Conservation (phyloP, 257 asterid species). For the Thymus quinquecostatus region DNA sequence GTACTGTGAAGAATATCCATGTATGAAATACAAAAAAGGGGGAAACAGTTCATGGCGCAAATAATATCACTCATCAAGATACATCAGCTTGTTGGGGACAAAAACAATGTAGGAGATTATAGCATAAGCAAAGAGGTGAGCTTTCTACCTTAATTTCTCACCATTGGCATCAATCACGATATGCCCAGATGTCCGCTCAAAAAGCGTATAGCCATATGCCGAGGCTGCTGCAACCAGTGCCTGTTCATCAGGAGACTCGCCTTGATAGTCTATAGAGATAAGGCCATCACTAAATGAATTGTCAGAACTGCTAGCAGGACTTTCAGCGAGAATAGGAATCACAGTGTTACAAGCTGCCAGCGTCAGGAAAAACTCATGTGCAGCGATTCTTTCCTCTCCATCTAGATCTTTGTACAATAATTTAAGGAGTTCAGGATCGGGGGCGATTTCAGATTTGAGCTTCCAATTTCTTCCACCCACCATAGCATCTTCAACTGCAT, state of each 20-base stretch:
- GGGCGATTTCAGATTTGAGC: conserved; percentile 67
- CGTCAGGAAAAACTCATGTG: conserved; percentile 86
- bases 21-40: conserved; percentile 14
- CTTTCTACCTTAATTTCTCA: conserved; percentile 86
- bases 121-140: conserved; percentile 35
- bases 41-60: conserved; percentile 11
- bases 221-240: conserved; percentile 95
- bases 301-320: conserved; percentile 45
- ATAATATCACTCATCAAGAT: conserved; percentile 3
- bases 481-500: conserved; percentile 51
- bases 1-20: conserved; percentile 1
- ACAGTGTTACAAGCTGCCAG: conserved; percentile 97
- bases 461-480: conserved; percentile 62
- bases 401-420: conserved; percentile 64
- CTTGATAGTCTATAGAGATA: conserved; percentile 78
- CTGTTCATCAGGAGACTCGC: conserved; percentile 99
- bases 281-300: conserved; percentile 38
- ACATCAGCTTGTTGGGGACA: conserved; percentile 22
- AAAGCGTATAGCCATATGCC: conserved; percentile 91
- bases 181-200: conserved; percentile 96
- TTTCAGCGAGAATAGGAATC: conserved; percentile 73
- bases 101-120: conserved; percentile 23
- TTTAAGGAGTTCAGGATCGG: conserved; percentile 73
- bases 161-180: conserved; percentile 90
- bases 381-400: conserved; percentile 75